These are phyloP conservation scores for Jacaranda copaia DNA, from an alignment of 257 asterid species.

Conservation along the genomic window DNA sequence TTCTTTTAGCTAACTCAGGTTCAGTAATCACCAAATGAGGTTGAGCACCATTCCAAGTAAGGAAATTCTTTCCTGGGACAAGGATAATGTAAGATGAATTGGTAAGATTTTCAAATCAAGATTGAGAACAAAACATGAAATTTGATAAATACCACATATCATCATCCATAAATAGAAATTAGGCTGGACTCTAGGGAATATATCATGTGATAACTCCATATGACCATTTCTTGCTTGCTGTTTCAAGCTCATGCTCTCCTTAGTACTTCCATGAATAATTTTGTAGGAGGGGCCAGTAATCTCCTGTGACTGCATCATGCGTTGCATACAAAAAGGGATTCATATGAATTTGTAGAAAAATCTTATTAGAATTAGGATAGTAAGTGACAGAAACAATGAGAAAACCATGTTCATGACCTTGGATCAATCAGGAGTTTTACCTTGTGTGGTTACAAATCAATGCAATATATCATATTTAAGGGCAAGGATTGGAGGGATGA, in stretches of 20 bases:
- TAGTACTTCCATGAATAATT: slow-evolving; percentile 57
- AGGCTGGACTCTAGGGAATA: slow-evolving; percentile 57
- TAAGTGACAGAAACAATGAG: slow-evolving; percentile 9
- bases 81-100: neutral
- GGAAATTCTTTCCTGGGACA: slow-evolving; percentile 52
- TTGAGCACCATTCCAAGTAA: slow-evolving; percentile 55
- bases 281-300: slow-evolving; percentile 60
- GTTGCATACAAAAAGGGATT: slow-evolving; percentile 50
- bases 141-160: slow-evolving; percentile 49
- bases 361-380: slow-evolving; percentile 37
- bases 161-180: slow-evolving; percentile 56
- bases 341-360: slow-evolving; percentile 53
- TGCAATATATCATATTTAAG: neutral
- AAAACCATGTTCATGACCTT: slow-evolving; percentile 23
- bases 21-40: slow-evolving; percentile 68
- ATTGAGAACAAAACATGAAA: neutral
- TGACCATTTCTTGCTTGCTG: slow-evolving; percentile 43
- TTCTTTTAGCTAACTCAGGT: slow-evolving; percentile 60
- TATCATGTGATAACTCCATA: slow-evolving; percentile 64
- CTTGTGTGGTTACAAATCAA: neutral
- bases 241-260: slow-evolving; percentile 55
- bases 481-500: neutral
- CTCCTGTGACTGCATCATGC: slow-evolving; percentile 54
- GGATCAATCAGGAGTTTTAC: neutral
- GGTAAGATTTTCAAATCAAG: neutral